Evolutionary conservation across 1,284 basidiomycete species (phyloP).

Genomic region (Spongiforma sp.): DNA sequence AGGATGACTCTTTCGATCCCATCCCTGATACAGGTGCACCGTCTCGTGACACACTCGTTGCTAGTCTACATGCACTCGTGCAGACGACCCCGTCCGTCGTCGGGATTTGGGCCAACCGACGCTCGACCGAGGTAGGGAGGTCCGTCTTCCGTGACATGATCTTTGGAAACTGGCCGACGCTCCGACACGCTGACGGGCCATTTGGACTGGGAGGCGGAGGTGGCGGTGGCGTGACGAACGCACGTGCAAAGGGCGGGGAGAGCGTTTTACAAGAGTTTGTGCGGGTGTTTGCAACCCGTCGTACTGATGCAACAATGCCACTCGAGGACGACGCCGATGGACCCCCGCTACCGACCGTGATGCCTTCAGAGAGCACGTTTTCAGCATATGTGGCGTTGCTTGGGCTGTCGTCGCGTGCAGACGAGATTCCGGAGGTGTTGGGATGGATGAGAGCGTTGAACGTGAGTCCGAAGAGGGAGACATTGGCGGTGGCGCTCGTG

Average conservation of each 20-base stretch:
- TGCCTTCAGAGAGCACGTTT: conserved; percentile 58
- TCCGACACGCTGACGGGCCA: conserved; percentile 32
- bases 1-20: no score
- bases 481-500: conserved; percentile 68
- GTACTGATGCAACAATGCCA: no score
- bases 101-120: conserved; percentile 53
- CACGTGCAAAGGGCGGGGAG: conserved; percentile 26
- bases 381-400: conserved; percentile 70
- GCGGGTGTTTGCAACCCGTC: conserved; percentile 20
- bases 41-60: conserved; percentile 22
- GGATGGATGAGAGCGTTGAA: conserved; percentile 77
- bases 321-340: no score
- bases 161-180: conserved; percentile 52
- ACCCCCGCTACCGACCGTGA: conserved; percentile 43
- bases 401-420: conserved; percentile 51
- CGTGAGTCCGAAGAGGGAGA: conserved; percentile 57
- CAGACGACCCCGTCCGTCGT: conserved; percentile 30
- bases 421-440: conserved; percentile 72
- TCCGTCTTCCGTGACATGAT: conserved; percentile 56
- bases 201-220: no score
- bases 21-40: neutral
- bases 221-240: conserved; percentile 34
- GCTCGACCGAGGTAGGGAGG: conserved; percentile 51
- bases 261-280: conserved; percentile 32
- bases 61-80: conserved; percentile 29